These are phyloP conservation scores for Ustilago vetiveriae DNA, from an alignment of 1,284 basidiomycete genomes.

Conservation along the genomic window DNA sequence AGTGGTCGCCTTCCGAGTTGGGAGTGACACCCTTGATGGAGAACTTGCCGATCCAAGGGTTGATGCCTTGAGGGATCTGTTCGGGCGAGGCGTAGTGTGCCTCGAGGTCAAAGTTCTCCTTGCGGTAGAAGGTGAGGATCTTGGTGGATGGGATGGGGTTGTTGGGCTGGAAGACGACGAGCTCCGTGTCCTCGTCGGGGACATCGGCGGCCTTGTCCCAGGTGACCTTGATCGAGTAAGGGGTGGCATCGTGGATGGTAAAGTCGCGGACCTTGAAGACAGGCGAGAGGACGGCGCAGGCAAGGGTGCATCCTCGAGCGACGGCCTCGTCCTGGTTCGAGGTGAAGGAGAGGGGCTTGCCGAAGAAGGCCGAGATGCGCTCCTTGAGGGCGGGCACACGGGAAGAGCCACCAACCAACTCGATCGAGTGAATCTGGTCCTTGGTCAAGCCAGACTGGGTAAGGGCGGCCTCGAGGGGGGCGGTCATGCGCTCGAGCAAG, in stretches of 20 bases:
- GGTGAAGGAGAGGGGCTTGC: conserved; percentile 62
- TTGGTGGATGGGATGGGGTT: conserved; percentile 67
- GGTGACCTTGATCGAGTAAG: conserved; percentile 67
- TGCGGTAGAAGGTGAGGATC: conserved; percentile 67
- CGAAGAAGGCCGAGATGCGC: conserved; percentile 59
- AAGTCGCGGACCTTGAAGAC: conserved; percentile 67
- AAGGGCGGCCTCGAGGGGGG: conserved; percentile 61
- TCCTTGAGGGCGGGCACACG: conserved; percentile 66
- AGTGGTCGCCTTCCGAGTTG: conserved; percentile 65
- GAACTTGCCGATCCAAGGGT: conserved; percentile 64
- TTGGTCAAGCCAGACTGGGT: conserved; percentile 62
- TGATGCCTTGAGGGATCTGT: conserved; percentile 59
- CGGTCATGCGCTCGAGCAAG: conserved; percentile 57
- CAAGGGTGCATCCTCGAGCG: conserved; percentile 65
- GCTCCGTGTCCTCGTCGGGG: conserved; percentile 66
- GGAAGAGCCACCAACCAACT: conserved; percentile 65
- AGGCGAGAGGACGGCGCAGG: conserved; percentile 66
- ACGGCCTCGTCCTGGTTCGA: conserved; percentile 67
- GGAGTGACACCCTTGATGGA: conserved; percentile 65
- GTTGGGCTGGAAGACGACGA: conserved; percentile 66
- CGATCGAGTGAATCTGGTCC: conserved; percentile 64
- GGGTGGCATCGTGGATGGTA: conserved; percentile 63
- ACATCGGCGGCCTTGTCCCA: conserved; percentile 66
- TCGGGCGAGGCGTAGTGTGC: conserved; percentile 61
- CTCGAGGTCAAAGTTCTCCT: conserved; percentile 65